Evolutionary conservation across 768 basidiomycete species (phyloP).

Genomic region (Russula dissimulans): DNA sequence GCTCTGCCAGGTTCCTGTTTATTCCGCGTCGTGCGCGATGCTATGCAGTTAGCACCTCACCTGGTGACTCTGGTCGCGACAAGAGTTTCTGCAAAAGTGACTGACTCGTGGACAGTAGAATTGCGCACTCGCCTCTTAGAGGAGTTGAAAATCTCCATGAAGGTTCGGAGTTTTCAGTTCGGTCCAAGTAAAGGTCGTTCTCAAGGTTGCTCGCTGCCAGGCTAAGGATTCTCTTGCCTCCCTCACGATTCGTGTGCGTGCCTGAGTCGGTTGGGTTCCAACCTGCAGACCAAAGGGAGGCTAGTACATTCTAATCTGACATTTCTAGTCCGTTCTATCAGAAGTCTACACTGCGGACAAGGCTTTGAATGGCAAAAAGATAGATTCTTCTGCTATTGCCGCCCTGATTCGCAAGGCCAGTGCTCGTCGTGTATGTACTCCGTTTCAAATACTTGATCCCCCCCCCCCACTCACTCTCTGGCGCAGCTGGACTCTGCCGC

Average conservation of each 20-base stretch:
- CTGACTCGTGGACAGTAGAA: conserved; percentile 28
- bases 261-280: not conserved
- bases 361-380: conserved; percentile 30
- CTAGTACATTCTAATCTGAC: not conserved
- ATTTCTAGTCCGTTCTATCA: conserved; percentile 50
- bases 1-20: not conserved
- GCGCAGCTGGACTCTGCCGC: conserved; percentile 48
- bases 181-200: not conserved
- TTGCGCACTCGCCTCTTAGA: conserved; percentile 42
- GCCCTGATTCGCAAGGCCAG: conserved; percentile 50
- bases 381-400: conserved; percentile 42
- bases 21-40: not conserved
- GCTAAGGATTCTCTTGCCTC: conserved; percentile 47
- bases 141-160: conserved; percentile 60
- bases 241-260: conserved; percentile 40
- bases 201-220: conserved; percentile 27
- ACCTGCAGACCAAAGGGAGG: not conserved
- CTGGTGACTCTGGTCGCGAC: not conserved
- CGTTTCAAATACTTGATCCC: not conserved
- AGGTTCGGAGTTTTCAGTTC: conserved; percentile 32
- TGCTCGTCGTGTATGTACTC: conserved; percentile 44
- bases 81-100: not conserved
- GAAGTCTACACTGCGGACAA: conserved; percentile 67
- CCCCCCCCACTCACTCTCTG: not conserved
- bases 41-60: not conserved